Evolutionary conservation across 2,329 filamentous ascomycete genomes (phyloP).

Genomic region (Nannizziopsis arthrosporioides): DNA sequence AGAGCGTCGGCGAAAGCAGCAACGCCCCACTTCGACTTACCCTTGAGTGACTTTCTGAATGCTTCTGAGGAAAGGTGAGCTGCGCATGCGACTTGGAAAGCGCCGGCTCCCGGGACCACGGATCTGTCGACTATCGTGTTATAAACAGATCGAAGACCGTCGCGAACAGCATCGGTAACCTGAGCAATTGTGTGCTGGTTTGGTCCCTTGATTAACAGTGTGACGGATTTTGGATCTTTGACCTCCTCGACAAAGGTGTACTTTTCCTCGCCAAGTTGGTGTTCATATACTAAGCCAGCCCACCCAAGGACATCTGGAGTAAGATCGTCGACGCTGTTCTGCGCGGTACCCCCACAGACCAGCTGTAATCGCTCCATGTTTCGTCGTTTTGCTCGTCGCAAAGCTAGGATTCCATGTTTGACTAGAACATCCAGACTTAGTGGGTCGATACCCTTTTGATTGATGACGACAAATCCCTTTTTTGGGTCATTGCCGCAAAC

Average conservation of each 20-base stretch:
- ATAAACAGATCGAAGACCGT: slow-evolving; percentile 91
- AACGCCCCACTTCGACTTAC: slow-evolving; percentile 94
- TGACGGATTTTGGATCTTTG: slow-evolving; percentile 97
- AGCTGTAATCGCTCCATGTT: slow-evolving; percentile 99
- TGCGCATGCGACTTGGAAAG: slow-evolving; percentile 91
- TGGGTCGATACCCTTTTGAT: slow-evolving; percentile 98
- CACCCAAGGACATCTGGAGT: slow-evolving; percentile 80
- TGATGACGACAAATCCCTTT: slow-evolving; percentile 95
- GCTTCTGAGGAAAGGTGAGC: slow-evolving; percentile 74
- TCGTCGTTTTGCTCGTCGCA: slow-evolving; percentile 87
- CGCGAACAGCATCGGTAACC: slow-evolving; percentile 89
- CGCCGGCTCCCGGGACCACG: slow-evolving; percentile 85
- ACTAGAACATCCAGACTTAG: slow-evolving; percentile 89
- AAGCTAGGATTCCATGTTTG: slow-evolving; percentile 94
- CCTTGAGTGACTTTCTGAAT: slow-evolving; percentile 85
- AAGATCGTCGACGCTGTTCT: slow-evolving; percentile 94
- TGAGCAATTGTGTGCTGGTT: slow-evolving; percentile 95
- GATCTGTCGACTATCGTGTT: slow-evolving; percentile 99
- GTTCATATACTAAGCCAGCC: slow-evolving; percentile 94
- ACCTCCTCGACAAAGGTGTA: slow-evolving; percentile 98
- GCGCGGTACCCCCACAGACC: slow-evolving; percentile 77
- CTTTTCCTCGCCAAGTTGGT: slow-evolving; percentile 96
- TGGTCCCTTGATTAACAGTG: slow-evolving; percentile 92
- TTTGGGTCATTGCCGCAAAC: slow-evolving; percentile 86
- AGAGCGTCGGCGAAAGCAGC: slow-evolving; percentile 90